Percentiles rank a stretch among this genome's conserved stretches.
Conservation (phyloP, 495 filamentous ascomycete genomes). For the Pyronema domesticum region DNA sequence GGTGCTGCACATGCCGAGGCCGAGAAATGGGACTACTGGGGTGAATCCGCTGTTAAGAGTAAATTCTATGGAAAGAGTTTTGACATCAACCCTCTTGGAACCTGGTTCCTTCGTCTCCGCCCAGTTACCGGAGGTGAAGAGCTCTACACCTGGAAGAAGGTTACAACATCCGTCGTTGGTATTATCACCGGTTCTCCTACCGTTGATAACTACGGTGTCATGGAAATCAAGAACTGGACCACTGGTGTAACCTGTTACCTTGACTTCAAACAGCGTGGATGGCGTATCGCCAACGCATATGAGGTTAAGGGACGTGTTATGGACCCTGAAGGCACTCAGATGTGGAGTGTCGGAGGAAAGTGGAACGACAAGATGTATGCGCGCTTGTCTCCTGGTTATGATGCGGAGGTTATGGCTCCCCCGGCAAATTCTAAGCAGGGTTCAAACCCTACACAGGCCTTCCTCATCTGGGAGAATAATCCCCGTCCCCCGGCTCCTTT, state of each 20-base stretch:
- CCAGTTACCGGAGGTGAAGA: conserved; percentile 66
- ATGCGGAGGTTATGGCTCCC: conserved; percentile 44
- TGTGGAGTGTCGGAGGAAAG: conserved; percentile 76
- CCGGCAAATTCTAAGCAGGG: conserved; percentile 29
- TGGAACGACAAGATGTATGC: conserved; percentile 98
- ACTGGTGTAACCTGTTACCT: conserved; percentile 80
- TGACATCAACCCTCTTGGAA: conserved; percentile 88
- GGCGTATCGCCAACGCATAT: conserved; percentile 81
- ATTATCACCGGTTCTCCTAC: conserved; percentile 94
- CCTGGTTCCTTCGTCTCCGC: conserved; percentile 85
- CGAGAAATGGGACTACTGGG: conserved; percentile 92
- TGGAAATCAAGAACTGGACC: conserved; percentile 94
- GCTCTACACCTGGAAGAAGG: conserved; percentile 97
- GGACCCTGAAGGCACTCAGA: conserved; percentile 51
- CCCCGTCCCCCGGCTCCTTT: conserved; percentile 69
- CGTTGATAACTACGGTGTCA: conserved; percentile 94
- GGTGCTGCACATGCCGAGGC: conserved; percentile 88
- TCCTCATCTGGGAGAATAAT: conserved; percentile 84
- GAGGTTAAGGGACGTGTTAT: conserved; percentile 72
- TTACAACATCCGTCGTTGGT: conserved; percentile 89
- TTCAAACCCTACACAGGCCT: conserved; percentile 46
- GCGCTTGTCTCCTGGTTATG: conserved; percentile 76
- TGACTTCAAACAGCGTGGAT: conserved; percentile 89
- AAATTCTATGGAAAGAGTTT: conserved; percentile 97
- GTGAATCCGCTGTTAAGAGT: conserved; percentile 88